Percentiles rank a stretch among this genome's conserved stretches.
Evolutionary conservation across 2,329 filamentous ascomycete species (phyloP).

Genomic region (Nemania sp.): DNA sequence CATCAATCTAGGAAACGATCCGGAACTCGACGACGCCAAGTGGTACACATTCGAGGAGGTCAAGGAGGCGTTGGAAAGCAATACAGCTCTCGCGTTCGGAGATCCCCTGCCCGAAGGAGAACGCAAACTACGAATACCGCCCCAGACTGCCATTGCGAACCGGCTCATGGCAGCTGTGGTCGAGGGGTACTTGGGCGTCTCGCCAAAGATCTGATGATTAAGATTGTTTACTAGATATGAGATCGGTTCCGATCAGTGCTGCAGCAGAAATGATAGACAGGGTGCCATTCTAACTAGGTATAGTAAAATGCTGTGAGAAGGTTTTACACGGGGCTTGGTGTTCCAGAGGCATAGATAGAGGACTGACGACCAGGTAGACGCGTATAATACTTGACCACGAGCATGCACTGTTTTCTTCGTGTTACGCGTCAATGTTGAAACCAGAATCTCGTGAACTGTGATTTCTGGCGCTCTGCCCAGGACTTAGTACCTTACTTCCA

Average conservation of each 20-base stretch:
- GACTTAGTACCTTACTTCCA: too few relatives aligned
- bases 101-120: slow-evolving; percentile 65
- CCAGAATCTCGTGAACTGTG: background rate
- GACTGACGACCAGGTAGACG: background rate
- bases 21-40: slow-evolving; percentile 84
- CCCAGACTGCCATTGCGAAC: slow-evolving; percentile 88
- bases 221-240: background rate
- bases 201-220: slow-evolving; percentile 24
- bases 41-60: slow-evolving; percentile 89
- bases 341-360: slow-evolving; percentile 2
- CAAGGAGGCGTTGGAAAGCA: slow-evolving; percentile 66
- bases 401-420: too few relatives aligned
- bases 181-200: slow-evolving; percentile 22
- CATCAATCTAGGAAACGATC: slow-evolving; percentile 84
- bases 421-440: background rate
- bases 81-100: slow-evolving; percentile 66
- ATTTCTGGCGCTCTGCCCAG: too few relatives aligned
- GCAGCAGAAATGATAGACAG: background rate
- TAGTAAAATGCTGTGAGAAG: background rate
- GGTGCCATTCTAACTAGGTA: background rate
- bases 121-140: slow-evolving; percentile 79
- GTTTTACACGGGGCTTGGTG: background rate
- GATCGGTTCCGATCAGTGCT: background rate
- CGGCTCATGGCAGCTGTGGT: slow-evolving; percentile 78
- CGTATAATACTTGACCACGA: too few relatives aligned